Conservation (phyloP, 208 protist genomes). For the Wallacemonas sp. region DNA sequence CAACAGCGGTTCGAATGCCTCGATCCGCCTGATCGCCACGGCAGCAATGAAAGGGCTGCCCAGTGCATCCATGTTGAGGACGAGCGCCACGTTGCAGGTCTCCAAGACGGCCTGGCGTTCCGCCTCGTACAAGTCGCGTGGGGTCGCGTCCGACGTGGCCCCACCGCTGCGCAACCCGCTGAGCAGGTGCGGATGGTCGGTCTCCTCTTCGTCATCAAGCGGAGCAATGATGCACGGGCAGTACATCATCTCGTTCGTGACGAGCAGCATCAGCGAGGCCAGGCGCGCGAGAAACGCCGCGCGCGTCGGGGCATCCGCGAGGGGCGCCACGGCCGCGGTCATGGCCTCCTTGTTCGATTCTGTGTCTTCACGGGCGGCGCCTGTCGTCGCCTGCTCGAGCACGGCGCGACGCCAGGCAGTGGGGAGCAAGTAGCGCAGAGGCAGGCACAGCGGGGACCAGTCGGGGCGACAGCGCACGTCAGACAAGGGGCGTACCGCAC, state of each 20-base stretch:
- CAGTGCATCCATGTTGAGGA: conserved; percentile 68
- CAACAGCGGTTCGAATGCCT: conserved; percentile 77
- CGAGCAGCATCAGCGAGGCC: conserved; percentile 56
- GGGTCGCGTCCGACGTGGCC: not conserved
- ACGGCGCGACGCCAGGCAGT: conserved; percentile 24
- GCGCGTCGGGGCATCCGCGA: too few relatives aligned
- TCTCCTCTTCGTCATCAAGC: conserved; percentile 20
- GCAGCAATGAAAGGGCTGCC: conserved; percentile 76
- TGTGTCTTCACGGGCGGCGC: too few relatives aligned
- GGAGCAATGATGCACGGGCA: conserved; percentile 60
- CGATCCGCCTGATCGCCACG: conserved; percentile 60
- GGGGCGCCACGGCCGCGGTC: too few relatives aligned
- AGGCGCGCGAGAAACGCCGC: conserved; percentile 43
- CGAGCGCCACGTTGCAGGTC: conserved; percentile 68
- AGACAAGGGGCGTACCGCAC: conserved; percentile 36
- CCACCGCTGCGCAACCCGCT: not conserved
- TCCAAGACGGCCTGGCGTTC: conserved; percentile 32
- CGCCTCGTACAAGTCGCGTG: not conserved
- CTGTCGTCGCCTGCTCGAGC: too few relatives aligned
- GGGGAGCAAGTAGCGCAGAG: conserved; percentile 66
- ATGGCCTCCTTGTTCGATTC: too few relatives aligned
- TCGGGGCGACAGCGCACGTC: conserved; percentile 55
- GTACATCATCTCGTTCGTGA: conserved; percentile 91
- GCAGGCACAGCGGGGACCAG: conserved; percentile 67
- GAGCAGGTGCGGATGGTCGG: not conserved